Base-by-base conservation (phyloP, 2,329 filamentous ascomycete species). In the Penicillium olsonii region DNA sequence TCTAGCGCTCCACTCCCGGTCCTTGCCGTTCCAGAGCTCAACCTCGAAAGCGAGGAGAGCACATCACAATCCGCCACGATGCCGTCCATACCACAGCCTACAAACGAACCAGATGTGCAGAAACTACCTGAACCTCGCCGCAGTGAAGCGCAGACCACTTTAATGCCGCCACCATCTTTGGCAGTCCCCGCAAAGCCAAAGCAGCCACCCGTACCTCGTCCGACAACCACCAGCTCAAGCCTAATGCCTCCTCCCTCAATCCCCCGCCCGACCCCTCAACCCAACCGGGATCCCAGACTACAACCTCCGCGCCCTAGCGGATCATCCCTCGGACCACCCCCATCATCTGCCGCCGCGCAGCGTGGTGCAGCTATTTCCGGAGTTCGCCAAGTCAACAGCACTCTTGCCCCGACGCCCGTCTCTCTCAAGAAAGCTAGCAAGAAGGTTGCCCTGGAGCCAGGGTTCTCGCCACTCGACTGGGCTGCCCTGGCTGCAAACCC, bases 391-490 rank as follows among this genome's bases (percentile, higher is more conserved):
- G 71, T 64, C 54, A 71, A 65, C 59, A 71, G 70, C 57, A 73
- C 72, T 40, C 68, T 77, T 14, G 65, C 72, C 35, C 68, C 78
- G 8, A 61, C 63, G 6, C 38, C 69, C 71, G 22, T 79, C 72
- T 46, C 64, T 64, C 33, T 75, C 70, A 67, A 69, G 81, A 69
- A 88, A 43, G 54, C 68, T 12, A 65, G 67, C 15, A 66, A 92
- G 64, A 66, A 92, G 64, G 88, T 96, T 4, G 78, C 87, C 8
- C 83, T 99, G 4, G 82, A 85, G n/a, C 94, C 94, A 0, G 92
- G 94, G 26, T 92, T 92, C 76, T 96, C 90, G 2, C 92, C 94
- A 0, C 84, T 99, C 11, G 94, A 99, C 80, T 99, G 94, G 94
- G 94, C 94, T 11, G 84, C 87, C 5, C 81, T 96, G 1, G 82